Evolutionary conservation across 768 basidiomycete species (phyloP).

Genomic region (Calocybe indica): DNA sequence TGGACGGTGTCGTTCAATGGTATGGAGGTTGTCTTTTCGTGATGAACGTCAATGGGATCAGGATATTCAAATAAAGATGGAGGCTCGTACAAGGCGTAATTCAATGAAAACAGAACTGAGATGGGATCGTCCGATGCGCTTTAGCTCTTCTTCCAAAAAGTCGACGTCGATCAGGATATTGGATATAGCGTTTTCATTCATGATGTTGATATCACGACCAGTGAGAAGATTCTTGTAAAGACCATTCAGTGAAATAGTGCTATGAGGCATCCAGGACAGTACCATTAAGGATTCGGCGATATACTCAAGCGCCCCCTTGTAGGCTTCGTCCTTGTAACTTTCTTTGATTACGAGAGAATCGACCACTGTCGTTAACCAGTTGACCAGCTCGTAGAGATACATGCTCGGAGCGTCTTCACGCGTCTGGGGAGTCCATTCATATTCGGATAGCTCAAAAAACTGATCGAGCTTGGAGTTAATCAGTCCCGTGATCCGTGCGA

Average conservation of each 20-base stretch:
- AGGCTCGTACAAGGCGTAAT: constrained; percentile 62
- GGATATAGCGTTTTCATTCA: constrained; percentile 87
- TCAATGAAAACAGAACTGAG: constrained; percentile 72
- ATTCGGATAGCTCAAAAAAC: constrained; percentile 93
- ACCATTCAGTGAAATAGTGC: too few species aligned
- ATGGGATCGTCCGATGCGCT: constrained; percentile 65
- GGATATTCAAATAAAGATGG: constrained; percentile 2
- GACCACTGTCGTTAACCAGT: constrained; percentile 94
- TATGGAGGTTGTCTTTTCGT: constrained; percentile 59
- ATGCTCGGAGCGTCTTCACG: constrained; percentile 80
- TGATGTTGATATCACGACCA: constrained; percentile 64
- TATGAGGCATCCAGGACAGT: too few species aligned
- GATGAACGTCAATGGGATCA: constrained; percentile 7
- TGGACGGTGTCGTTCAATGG: constrained; percentile 68
- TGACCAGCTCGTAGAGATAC: constrained; percentile 92
- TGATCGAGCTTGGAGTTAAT: constrained; percentile 92
- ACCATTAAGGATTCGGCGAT: constrained; percentile 90
- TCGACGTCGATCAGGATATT: constrained; percentile 83
- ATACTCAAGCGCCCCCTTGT: constrained; percentile 81
- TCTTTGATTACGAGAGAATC: constrained; percentile 85
- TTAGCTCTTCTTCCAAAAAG: constrained; percentile 86
- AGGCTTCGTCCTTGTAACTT: constrained; percentile 83
- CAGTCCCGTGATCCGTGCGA: constrained; percentile 70
- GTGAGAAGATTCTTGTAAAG: constrained; percentile 63
- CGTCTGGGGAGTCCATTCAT: constrained; percentile 80